Evolutionary conservation across 495 filamentous ascomycete genomes (phyloP).

Genomic region (Aspergillus olivimuriae): DNA sequence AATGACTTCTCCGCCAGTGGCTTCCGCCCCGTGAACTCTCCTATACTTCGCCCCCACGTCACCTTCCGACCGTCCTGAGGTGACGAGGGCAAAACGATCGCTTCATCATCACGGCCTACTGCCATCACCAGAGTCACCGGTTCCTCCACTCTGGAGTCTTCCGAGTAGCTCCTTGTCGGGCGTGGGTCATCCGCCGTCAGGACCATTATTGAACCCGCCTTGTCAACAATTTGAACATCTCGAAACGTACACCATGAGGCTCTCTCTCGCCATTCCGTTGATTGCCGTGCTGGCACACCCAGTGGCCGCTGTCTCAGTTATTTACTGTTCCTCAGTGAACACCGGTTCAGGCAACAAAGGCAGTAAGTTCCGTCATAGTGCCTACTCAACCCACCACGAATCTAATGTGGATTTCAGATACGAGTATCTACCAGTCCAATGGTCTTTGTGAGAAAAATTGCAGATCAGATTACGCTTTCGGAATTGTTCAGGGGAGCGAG

Average conservation of each 20-base stretch:
- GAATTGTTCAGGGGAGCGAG: conserved; percentile 51
- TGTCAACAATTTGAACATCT: no score
- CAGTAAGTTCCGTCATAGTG: conserved; percentile 17
- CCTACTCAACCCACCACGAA: conserved; percentile 8
- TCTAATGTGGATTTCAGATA: conserved; percentile 28
- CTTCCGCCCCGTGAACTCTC: no score
- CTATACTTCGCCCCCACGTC: no score
- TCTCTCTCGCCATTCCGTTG: conserved; percentile 14
- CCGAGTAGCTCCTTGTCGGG: no score
- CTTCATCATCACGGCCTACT: no score
- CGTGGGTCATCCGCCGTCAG: no score
- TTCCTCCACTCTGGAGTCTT: no score
- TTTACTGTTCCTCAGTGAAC: conserved; percentile 41
- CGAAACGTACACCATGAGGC: conserved; percentile 16
- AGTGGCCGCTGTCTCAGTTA: conserved; percentile 9
- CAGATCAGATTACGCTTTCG: conserved; percentile 55
- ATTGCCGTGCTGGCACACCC: conserved; percentile 19
- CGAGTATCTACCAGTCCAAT: conserved; percentile 56
- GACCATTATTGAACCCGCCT: no score
- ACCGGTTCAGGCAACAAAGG: conserved; percentile 29
- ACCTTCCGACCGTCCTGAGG: no score
- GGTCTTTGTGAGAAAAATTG: conserved; percentile 56
- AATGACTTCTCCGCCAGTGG: no score
- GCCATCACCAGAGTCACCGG: no score
- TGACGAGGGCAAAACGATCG: no score